phyloP scores from a whole-genome alignment of 371 early-diverging fungal species.

The Circinella minor region DNA sequence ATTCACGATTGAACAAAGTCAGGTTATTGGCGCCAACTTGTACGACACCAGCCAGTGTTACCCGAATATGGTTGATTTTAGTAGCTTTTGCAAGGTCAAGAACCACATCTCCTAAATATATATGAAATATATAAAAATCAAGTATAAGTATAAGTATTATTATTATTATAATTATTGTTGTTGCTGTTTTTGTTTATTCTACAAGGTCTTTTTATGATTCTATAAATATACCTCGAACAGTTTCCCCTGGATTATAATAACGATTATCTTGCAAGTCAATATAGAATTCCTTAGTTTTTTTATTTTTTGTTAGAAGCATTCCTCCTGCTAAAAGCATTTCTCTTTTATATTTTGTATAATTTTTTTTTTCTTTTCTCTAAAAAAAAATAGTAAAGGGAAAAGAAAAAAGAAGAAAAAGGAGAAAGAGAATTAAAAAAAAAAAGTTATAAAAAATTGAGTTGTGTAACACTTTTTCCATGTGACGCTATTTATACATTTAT shows the following conservation, averaged over 20 bases:
- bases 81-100: constrained; percentile 42
- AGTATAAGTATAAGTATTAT: too few relatives aligned
- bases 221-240: constrained; percentile 36
- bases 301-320: too few relatives aligned
- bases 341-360: not conserved
- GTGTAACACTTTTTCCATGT: constrained; percentile 2
- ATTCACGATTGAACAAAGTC: constrained; percentile 27
- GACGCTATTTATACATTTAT: not conserved
- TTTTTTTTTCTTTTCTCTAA: too few relatives aligned
- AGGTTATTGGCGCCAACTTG: constrained; percentile 28
- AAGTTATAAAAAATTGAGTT: not conserved
- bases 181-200: not conserved
- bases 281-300: constrained; percentile 45
- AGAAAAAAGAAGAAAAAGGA: not conserved
- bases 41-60: constrained; percentile 38
- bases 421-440: not conserved
- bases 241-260: constrained; percentile 50
- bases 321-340: constrained; percentile 16
- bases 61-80: constrained; percentile 38
- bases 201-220: not conserved
- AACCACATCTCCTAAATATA: constrained; percentile 40
- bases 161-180: too few relatives aligned
- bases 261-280: constrained; percentile 42
- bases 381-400: not conserved
- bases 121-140: not conserved